A percentile compares a stretch with the other conserved stretches of the same genome.
Conservation (phyloP, 139 green algal genomes). For the Pleodorina starrii region DNA sequence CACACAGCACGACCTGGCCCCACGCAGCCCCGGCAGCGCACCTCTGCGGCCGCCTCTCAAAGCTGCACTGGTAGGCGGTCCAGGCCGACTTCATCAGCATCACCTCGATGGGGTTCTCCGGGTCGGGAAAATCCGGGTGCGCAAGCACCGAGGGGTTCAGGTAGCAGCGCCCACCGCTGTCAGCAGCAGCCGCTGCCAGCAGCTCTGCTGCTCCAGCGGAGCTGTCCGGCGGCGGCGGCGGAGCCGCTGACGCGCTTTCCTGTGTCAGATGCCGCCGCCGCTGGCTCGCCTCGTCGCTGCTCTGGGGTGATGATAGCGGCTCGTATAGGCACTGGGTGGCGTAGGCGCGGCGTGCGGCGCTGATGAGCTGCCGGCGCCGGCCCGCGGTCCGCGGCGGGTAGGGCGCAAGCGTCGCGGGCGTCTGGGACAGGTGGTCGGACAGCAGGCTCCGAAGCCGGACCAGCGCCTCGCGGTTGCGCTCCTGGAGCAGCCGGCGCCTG, state of each 20-base stretch:
- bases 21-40: conserved; percentile 5
- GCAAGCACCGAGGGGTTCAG: conserved; percentile 28
- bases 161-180: conserved; percentile 36
- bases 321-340: conserved; percentile 43
- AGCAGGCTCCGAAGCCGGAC: background rate
- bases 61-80: conserved; percentile 40
- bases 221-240: background rate
- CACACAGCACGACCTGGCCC: too few relatives aligned
- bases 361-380: background rate
- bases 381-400: background rate
- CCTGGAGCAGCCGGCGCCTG: background rate
- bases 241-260: background rate
- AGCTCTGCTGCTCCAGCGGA: too few relatives aligned
- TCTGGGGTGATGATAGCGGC: background rate
- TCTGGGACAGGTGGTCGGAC: background rate
- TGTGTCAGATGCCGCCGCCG: background rate
- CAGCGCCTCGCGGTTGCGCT: background rate
- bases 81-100: conserved; percentile 29
- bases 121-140: conserved; percentile 7
- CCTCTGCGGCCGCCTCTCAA: background rate
- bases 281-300: background rate
- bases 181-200: too few relatives aligned
- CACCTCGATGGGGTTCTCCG: conserved; percentile 23
- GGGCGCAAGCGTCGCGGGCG: background rate
- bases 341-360: background rate